These are phyloP conservation scores for Punica granatum DNA, from an alignment of 345 rosid genomes.

Conservation along the genomic window DNA sequence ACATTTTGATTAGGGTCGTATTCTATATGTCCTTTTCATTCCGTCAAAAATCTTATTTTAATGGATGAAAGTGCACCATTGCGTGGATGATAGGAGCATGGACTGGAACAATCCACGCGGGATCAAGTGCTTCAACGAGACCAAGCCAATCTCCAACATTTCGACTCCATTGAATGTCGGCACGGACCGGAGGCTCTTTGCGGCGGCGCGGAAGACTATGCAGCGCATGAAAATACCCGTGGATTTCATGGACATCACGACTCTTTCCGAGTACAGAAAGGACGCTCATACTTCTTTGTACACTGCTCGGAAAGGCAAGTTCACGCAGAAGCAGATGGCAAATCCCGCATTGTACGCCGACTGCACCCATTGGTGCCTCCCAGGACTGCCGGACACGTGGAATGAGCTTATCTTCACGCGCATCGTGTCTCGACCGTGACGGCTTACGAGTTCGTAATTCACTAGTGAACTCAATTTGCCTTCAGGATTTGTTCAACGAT, in stretches of 20 bases:
- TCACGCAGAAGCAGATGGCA: conserved; percentile 36
- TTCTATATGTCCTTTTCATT: too few species aligned
- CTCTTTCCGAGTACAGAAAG: conserved; percentile 71
- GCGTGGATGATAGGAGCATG: conserved; percentile 34
- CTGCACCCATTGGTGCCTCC: conserved; percentile 92
- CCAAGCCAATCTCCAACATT: conserved; percentile 35
- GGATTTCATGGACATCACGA: conserved; percentile 52
- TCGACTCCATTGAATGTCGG: conserved; percentile 44
- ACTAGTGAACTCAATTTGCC: too few species aligned
- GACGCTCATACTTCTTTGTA: conserved; percentile 66
- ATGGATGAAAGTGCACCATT: background rate
- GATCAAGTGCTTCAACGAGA: conserved; percentile 55
- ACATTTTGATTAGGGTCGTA: too few species aligned
- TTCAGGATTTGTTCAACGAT: too few species aligned
- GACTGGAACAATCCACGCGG: conserved; percentile 51
- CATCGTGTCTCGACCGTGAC: conserved; percentile 34
- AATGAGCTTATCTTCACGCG: conserved; percentile 66
- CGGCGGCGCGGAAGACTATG: conserved; percentile 33
- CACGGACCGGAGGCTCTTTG: conserved; percentile 42
- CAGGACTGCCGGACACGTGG: conserved; percentile 94
- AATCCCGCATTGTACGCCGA: conserved; percentile 56
- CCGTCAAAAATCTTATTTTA: too few species aligned
- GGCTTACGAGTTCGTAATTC: background rate
- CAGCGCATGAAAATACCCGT: conserved; percentile 30
- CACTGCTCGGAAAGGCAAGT: conserved; percentile 32